phyloP scores from a whole-genome alignment of 805 yeast species.

The Grigorovia humatica region DNA sequence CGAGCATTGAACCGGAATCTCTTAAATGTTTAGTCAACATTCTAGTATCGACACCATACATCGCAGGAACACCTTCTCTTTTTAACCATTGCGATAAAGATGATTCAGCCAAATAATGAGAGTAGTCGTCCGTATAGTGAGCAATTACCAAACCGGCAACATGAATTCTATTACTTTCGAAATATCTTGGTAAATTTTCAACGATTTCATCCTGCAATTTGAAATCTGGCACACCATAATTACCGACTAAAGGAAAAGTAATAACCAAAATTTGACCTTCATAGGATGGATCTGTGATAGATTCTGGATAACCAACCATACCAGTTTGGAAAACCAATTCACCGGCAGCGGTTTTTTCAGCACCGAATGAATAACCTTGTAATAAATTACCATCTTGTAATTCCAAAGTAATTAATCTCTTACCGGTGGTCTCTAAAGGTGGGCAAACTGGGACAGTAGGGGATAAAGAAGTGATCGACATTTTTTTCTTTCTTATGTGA shows the following conservation, averaged over 20 bases:
- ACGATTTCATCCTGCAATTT: constrained; percentile 62
- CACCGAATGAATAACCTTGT: constrained; percentile 97
- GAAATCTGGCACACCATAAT: constrained; percentile 97
- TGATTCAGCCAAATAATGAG: constrained; percentile 87
- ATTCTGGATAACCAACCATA: constrained; percentile 98
- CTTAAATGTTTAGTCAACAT: constrained; percentile 87
- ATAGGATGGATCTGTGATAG: constrained; percentile 96
- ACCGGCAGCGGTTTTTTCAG: constrained; percentile 81
- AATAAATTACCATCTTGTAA: constrained; percentile 76
- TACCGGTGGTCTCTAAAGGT: constrained; percentile 75
- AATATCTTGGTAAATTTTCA: constrained; percentile 74
- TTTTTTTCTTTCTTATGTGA: constrained; percentile 6
- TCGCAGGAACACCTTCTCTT: constrained; percentile 86
- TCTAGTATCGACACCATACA: constrained; percentile 97
- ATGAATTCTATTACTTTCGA: constrained; percentile 87
- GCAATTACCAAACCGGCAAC: constrained; percentile 96
- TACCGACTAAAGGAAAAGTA: constrained; percentile 94
- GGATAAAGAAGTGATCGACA: constrained; percentile 29
- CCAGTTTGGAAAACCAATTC: constrained; percentile 99
- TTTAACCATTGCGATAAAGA: constrained; percentile 91
- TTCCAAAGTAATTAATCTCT: constrained; percentile 78
- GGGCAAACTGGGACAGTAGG: constrained; percentile 83
- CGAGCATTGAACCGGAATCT: constrained; percentile 85
- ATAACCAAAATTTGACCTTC: constrained; percentile 95
- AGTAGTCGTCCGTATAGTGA: constrained; percentile 90